Evolutionary conservation across 805 yeast species (phyloP).

Genomic region (Starmera dryadoides): DNA sequence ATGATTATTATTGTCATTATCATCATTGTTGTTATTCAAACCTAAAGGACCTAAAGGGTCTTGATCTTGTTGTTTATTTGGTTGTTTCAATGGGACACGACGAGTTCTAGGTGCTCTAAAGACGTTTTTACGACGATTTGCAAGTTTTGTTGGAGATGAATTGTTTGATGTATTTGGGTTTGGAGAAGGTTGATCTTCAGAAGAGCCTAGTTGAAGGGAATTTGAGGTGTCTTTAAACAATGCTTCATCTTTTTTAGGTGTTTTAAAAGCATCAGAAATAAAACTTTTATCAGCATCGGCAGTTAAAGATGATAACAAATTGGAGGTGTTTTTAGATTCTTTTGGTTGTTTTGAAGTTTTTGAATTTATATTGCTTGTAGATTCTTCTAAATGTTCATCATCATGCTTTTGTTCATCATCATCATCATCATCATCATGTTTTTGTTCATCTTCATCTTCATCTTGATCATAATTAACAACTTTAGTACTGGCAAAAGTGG

Average conservation of each 20-base stretch:
- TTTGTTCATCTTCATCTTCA: conserved; percentile 1
- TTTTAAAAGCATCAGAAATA: conserved; percentile 8
- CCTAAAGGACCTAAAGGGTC: conserved; percentile 27
- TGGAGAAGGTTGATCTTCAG: conserved; percentile 9
- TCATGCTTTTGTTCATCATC: conserved; percentile 1
- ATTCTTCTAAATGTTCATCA: conserved; percentile 1
- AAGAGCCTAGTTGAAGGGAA: conserved; percentile 6
- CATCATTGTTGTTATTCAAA: conserved; percentile 23
- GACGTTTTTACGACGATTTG: conserved; percentile 32
- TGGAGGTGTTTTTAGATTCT: conserved; percentile 14
- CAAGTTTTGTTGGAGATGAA: conserved; percentile 31
- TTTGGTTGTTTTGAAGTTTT: conserved; percentile 1
- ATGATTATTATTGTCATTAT: conserved; percentile 24
- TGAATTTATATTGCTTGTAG: no score
- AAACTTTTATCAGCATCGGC: conserved; percentile 23
- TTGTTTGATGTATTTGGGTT: conserved; percentile 1
- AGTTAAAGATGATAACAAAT: conserved; percentile 37
- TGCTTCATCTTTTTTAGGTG: conserved; percentile 24
- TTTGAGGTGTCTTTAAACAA: conserved; percentile 23
- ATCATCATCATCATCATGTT: conserved; percentile 8
- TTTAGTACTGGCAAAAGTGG: conserved; percentile 8
- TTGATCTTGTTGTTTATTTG: background rate
- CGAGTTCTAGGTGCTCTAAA: conserved; percentile 42
- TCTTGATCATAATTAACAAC: conserved; percentile 2
- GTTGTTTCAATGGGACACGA: conserved; percentile 21